Evolutionary conservation across 352 stramenopile genomes (phyloP).

Genomic region (Pythium sukuiense): DNA sequence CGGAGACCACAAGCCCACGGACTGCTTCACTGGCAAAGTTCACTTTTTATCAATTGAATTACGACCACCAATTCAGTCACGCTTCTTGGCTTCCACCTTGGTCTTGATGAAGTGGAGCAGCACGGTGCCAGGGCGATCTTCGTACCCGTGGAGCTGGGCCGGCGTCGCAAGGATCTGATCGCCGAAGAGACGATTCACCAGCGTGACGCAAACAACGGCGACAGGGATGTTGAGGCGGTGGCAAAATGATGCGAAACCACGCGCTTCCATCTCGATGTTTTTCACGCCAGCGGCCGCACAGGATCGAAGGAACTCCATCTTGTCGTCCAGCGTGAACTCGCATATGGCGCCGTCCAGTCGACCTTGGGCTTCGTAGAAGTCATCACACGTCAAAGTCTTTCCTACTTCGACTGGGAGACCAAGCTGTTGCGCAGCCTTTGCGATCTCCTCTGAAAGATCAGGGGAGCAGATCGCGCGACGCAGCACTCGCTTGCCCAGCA

Average conservation of each 20-base stretch:
- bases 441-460: slow-evolving; percentile 59
- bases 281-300: slow-evolving; percentile 55
- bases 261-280: slow-evolving; percentile 88
- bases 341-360: slow-evolving; percentile 82
- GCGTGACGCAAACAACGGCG: slow-evolving; percentile 67
- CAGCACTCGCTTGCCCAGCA: slow-evolving; percentile 52
- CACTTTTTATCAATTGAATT: not conserved
- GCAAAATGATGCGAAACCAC: slow-evolving; percentile 70
- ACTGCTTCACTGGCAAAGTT: not conserved
- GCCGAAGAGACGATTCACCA: slow-evolving; percentile 78
- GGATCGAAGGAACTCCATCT: slow-evolving; percentile 66
- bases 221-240: slow-evolving; percentile 79
- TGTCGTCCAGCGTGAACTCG: slow-evolving; percentile 78
- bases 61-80: slow-evolving; percentile 3
- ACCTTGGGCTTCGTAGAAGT: slow-evolving; percentile 85
- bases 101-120: slow-evolving; percentile 37
- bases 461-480: slow-evolving; percentile 58
- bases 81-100: slow-evolving; percentile 24
- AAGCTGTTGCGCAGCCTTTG: slow-evolving; percentile 45
- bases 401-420: slow-evolving; percentile 57
- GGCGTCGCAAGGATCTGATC: slow-evolving; percentile 68
- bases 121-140: slow-evolving; percentile 55
- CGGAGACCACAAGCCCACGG: not conserved
- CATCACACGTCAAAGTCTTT: slow-evolving; percentile 85
- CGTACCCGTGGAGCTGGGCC: slow-evolving; percentile 62